Evolutionary conservation across 305 asterid species (phyloP).

Genomic region (Fraxinus greggii): DNA sequence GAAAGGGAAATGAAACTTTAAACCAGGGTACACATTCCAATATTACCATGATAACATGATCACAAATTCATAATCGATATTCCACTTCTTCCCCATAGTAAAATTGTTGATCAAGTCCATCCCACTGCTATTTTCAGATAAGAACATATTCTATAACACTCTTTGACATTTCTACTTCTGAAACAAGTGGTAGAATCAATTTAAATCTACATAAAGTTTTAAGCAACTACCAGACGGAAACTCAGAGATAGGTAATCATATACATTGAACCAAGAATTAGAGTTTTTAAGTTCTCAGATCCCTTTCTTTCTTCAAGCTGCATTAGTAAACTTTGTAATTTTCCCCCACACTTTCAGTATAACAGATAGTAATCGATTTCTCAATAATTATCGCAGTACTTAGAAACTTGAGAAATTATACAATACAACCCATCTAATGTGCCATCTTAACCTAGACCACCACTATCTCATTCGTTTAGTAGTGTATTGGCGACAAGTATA

Average conservation of each 20-base stretch:
- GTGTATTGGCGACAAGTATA: background rate
- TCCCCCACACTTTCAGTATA: constrained; percentile 8
- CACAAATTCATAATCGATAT: background rate
- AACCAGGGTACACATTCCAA: background rate
- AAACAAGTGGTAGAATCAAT: constrained; percentile 1
- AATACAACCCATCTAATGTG: background rate
- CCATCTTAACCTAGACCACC: background rate
- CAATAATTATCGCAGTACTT: background rate
- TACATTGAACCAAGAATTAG: constrained; percentile 4
- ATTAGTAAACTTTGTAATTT: background rate
- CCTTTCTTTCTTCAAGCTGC: background rate
- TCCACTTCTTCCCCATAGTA: constrained; percentile 4
- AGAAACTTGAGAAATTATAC: constrained; percentile 1
- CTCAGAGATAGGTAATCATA: constrained; percentile 1
- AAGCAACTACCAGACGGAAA: constrained; percentile 11
- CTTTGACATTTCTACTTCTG: background rate
- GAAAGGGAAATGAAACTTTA: background rate
- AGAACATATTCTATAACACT: background rate
- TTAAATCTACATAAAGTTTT: background rate
- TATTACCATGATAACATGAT: constrained; percentile 8
- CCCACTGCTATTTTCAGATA: constrained; percentile 9
- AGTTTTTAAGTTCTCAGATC: constrained; percentile 10
- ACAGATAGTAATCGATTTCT: background rate
- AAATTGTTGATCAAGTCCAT: constrained; percentile 9
- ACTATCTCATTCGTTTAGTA: background rate